Evolutionary conservation across 306 rosid genomes (phyloP), one percentile per base, ranked within the genome.

Genomic region (Castanospermum australe): DNA sequence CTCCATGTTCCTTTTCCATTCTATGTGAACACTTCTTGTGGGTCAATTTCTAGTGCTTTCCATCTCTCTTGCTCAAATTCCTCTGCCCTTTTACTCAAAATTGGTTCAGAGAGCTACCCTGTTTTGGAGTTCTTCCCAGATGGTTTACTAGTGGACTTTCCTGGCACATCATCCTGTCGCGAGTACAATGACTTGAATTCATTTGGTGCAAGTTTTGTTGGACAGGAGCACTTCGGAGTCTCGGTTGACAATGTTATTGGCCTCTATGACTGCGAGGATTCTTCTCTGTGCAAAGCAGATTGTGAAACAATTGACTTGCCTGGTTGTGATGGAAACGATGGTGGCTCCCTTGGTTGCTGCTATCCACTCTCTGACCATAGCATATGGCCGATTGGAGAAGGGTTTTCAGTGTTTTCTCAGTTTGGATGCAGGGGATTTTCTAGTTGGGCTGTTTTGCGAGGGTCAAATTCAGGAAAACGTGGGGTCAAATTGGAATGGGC

Each of bases 191-290:
- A 93, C 71, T 83, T 95, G 74, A 90, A 86, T 33, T 84, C 94
- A 5, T 93, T 93, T 61, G 90, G 86, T 2, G 64, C 44, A 39
- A 80, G 51, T 52, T 79, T 91, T 30, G 70, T 77, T 5, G 84
- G 83, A 25, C 87, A 79, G 11, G 76, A 75, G 32, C 71, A 84
- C 65, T 95, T 90, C 50, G 97, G 92, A 0, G 82, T 95, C 21
- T 89, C 99, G 5, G 73, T 30, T 47, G 99, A 95, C 10, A 95
- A 95, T 67, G 86, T 95, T 18, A 54, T 95, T 64, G 98, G 96
- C 4, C 84, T 95, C 44, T 95, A 95, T 74, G 99, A 95, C 60
- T 95, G 99, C 45, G 97, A 95, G 74, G 99, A 95, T 73, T 92
- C 99, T 7, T 91, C 98, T 25, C 57, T 95, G 50, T 95, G 99